Percentiles rank a stretch among this genome's conserved stretches.
These are phyloP conservation scores for Sarcodon aspratus DNA, from an alignment of 768 basidiomycete species.

Conservation along the genomic window DNA sequence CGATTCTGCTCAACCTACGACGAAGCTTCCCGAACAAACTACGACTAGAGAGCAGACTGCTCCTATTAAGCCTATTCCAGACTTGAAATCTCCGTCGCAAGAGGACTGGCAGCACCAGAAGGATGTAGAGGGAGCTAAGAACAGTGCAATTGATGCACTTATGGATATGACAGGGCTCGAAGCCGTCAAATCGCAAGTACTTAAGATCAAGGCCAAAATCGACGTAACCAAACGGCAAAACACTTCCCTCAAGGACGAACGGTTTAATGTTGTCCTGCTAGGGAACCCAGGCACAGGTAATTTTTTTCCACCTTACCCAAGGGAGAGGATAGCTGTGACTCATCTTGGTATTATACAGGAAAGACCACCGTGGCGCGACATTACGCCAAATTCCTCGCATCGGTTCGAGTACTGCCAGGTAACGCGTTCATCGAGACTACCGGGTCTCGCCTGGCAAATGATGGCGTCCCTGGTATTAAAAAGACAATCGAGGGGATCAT, in stretches of 20 bases:
- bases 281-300: constrained; percentile 70
- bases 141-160: constrained; percentile 46
- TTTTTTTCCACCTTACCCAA: neutral
- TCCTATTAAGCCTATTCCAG: constrained; percentile 15
- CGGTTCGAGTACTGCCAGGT: constrained; percentile 41
- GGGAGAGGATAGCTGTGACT: neutral
- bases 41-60: constrained; percentile 12
- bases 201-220: constrained; percentile 49
- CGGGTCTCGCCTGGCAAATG: constrained; percentile 44
- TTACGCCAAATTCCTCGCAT: constrained; percentile 52
- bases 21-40: neutral
- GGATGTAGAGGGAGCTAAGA: constrained; percentile 35
- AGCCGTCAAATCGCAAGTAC: constrained; percentile 46
- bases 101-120: constrained; percentile 51
- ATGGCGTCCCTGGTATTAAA: constrained; percentile 42
- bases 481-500: constrained; percentile 35
- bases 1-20: neutral
- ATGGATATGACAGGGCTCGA: constrained; percentile 67
- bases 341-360: constrained; percentile 22
- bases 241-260: constrained; percentile 37
- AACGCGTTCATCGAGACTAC: constrained; percentile 49
- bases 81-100: constrained; percentile 6
- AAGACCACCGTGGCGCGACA: constrained; percentile 61
- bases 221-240: constrained; percentile 44
- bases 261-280: constrained; percentile 50